Evolutionary conservation across 192 early-diverging fungal genomes (phyloP).

Genomic region (Umbelopsis sp.): DNA sequence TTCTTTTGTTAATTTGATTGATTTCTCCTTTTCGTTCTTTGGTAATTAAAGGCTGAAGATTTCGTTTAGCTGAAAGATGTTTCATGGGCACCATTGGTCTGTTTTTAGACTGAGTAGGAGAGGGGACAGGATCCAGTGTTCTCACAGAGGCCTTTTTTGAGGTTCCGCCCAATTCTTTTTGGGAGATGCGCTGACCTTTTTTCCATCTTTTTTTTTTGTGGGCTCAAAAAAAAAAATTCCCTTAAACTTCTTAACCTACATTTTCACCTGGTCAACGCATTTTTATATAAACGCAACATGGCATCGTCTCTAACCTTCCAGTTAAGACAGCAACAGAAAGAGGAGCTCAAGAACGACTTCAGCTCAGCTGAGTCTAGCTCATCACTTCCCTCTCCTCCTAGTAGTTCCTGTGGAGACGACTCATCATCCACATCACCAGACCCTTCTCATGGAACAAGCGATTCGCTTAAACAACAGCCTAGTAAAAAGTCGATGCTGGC

Average conservation of each 20-base stretch:
- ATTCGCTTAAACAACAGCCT: neutral
- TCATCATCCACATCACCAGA: constrained; percentile 14
- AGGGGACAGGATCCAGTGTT: neutral
- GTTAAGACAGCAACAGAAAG: constrained; percentile 18
- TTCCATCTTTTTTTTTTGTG: constrained; percentile 23
- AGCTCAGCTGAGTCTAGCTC: neutral
- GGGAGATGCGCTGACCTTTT: constrained; percentile 21
- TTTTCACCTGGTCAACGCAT: neutral
- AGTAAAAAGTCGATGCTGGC: neutral
- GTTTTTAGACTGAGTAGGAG: neutral
- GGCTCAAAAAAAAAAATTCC: neutral
- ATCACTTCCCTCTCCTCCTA: constrained; percentile 31
- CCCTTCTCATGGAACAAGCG: neutral
- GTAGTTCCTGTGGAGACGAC: constrained; percentile 30
- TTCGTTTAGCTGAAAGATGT: neutral
- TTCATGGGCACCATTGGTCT: neutral
- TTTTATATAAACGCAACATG: constrained; percentile 7
- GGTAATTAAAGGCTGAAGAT: neutral
- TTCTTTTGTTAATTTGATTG: neutral
- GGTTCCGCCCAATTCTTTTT: constrained; percentile 18
- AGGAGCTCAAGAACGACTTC: neutral
- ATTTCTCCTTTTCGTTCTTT: neutral
- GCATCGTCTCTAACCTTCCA: constrained; percentile 29
- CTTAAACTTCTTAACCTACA: neutral
- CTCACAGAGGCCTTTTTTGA: constrained; percentile 5